These are phyloP conservation scores for Zoysia matrella DNA, from an alignment of 202 grass and related monocot genomes.

Conservation along the genomic window DNA sequence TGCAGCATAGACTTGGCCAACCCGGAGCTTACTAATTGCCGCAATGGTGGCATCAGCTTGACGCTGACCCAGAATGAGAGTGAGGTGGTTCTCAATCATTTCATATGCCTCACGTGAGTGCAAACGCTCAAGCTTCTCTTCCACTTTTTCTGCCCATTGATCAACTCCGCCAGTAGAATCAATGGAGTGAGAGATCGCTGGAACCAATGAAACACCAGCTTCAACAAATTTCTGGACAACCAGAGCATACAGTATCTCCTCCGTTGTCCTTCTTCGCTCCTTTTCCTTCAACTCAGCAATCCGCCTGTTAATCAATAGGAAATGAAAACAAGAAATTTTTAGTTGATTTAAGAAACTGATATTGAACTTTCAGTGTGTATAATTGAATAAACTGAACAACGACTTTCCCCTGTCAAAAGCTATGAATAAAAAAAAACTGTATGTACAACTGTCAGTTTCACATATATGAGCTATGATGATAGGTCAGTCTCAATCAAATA, in stretches of 20 bases:
- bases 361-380: background rate
- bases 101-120: no score
- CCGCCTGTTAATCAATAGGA: slow-evolving; percentile 58
- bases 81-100: no score
- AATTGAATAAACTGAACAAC: background rate
- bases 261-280: slow-evolving; percentile 75
- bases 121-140: slow-evolving; percentile 11
- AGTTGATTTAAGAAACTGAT: slow-evolving; percentile 12
- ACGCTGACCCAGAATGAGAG: slow-evolving; percentile 58
- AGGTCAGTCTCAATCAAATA: slow-evolving; percentile 36
- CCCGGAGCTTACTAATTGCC: slow-evolving; percentile 92
- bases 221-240: slow-evolving; percentile 58
- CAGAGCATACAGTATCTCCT: slow-evolving; percentile 93
- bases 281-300: slow-evolving; percentile 98
- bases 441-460: background rate
- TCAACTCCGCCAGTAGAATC: slow-evolving; percentile 65
- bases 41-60: slow-evolving; percentile 68
- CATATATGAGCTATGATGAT: background rate
- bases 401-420: background rate
- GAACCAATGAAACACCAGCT: slow-evolving; percentile 44
- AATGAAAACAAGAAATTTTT: slow-evolving; percentile 12
- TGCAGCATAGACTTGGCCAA: slow-evolving; percentile 93
- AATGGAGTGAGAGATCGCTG: slow-evolving; percentile 62
- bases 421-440: slow-evolving; percentile 2
- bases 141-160: slow-evolving; percentile 60